Base-by-base conservation (phyloP, 1,284 basidiomycete species). In the Athelia psychrophila region DNA sequence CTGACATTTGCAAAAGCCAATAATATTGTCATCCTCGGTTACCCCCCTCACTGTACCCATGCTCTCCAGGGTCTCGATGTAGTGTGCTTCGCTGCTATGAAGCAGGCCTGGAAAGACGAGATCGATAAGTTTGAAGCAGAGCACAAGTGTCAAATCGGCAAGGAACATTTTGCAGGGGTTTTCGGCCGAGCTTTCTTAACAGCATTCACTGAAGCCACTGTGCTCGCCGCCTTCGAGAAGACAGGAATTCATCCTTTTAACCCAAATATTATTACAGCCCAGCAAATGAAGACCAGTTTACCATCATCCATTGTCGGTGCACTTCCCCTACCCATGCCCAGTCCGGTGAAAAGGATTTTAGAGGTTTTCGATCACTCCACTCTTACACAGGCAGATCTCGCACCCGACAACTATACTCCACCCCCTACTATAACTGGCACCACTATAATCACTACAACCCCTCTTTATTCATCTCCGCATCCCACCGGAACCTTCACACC, bases 31-130 rank as follows among this genome's bases (percentile, higher is more conserved):
- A 51, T 76, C 22, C 54, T 74, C 9, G 62, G 63, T 1, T 75
- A 75, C 49, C 73, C 71, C 46, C 64, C 72, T 3, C 73, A 76
- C 54, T 71, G 64, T 49, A 75, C 66, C 2, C 69, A 75, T 60
- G 63, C 63, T 4, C 56, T 71, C 3, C 70, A 74, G 56, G 70
- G 70, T 10, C 64, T 74, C 19, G 67, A 75, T 57, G 65, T 74
- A 16, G 65, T 70, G 0, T 71, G 68, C 56, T 75, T 74, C 56
- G 62, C 59, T 27, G 52, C 44, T 30, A 57, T 65, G 60, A 65
- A 65, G 51, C 42, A 42, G 3, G 49, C 42, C 32, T 55, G 51
- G 51, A 56, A 56, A 19, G 44, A 53, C 3, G 48, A 50, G 23
- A 49, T 65, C 24, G n/a, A 54, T 5, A 23, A 52, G 22, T 65